Base-by-base conservation (phyloP, 495 filamentous ascomycete genomes). In the Friedmanniomyces endolithicus region DNA sequence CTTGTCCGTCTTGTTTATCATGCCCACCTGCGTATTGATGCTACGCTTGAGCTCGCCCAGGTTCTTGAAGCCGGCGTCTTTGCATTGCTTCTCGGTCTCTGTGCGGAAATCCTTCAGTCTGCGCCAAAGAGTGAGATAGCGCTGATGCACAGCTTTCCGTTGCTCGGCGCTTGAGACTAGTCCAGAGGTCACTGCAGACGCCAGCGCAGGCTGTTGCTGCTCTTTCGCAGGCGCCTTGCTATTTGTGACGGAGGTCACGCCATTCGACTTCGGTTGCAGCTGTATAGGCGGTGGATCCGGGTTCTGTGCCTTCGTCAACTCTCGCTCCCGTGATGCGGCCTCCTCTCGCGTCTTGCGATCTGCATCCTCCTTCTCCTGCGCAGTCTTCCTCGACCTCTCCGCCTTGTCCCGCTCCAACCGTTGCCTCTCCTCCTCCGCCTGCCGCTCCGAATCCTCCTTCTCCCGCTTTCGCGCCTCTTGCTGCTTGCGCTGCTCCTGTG, bases 21-120 rank as follows among this genome's bases (percentile, higher is more conserved):
- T 86, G 0, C 88, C 88, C 37, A 90, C 72, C 19, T 72, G 80
- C 63, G 82, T 85, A 17, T 72, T 78, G 47, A 94, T 79, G 2
- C 78, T 73, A 39, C 89, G 77, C 12, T 88, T 74, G 75, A 87
- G 81, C 45, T 88, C 82, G 29, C 88, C 87, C 69, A 88, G 78
- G 1, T 74, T 64, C 60, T 88, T 90, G 24, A 88, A 68, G 0
- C 61, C 54, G 3, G 74, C 72, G 29, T 80, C 72, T 57, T 77
- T 68, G 55, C 78, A 77, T 29, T 59, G 65, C 9, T 79, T 68
- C 0, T 62, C 64, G 50, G 85, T 68, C 2, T 51, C 75, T 33
- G 74, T 74, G 12, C 89, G 77, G 52, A 95, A 68, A 11, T 75
- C 68, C 65, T 96, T 96, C 22, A 95, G 71, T 17, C 76, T 75